A percentile compares a stretch with the other conserved stretches of the same genome.
Conservation (phyloP, 441 rosid genomes). For the Pelargonium fulgidum region DNA sequence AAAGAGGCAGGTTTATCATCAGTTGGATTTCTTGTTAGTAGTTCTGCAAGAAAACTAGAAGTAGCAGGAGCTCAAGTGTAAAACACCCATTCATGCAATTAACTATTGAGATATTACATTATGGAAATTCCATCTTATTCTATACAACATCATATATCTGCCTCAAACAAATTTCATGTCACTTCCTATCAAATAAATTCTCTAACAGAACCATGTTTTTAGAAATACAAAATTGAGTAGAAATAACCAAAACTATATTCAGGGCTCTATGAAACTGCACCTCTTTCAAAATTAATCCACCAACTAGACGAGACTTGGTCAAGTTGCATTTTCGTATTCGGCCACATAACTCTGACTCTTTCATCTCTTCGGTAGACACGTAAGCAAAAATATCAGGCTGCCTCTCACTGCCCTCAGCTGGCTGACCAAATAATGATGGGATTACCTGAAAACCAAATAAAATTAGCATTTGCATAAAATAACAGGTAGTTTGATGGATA, state of each 20-base stretch:
- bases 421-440: slow-evolving; percentile 51
- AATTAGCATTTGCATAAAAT: slow-evolving; percentile 15
- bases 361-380: slow-evolving; percentile 49
- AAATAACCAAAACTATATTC: slow-evolving; percentile 7
- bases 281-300: slow-evolving; percentile 67
- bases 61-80: background rate
- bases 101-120: background rate
- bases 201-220: background rate
- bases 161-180: background rate
- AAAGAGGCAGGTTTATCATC: background rate
- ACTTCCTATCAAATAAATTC: background rate
- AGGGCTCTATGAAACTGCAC: slow-evolving; percentile 28
- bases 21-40: background rate
- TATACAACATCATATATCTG: background rate
- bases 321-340: slow-evolving; percentile 68
- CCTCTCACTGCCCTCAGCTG: slow-evolving; percentile 32
- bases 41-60: background rate
- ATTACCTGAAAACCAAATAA: slow-evolving; percentile 51
- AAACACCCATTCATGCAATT: background rate
- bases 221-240: background rate
- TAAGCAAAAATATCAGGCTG: slow-evolving; percentile 49
- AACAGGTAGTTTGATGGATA: background rate
- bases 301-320: slow-evolving; percentile 46
- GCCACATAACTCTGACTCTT: slow-evolving; percentile 38
- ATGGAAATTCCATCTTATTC: slow-evolving; percentile 3